phyloP scores from a whole-genome alignment of 208 protist species.

The Acanthamoeba culbertsoni region DNA sequence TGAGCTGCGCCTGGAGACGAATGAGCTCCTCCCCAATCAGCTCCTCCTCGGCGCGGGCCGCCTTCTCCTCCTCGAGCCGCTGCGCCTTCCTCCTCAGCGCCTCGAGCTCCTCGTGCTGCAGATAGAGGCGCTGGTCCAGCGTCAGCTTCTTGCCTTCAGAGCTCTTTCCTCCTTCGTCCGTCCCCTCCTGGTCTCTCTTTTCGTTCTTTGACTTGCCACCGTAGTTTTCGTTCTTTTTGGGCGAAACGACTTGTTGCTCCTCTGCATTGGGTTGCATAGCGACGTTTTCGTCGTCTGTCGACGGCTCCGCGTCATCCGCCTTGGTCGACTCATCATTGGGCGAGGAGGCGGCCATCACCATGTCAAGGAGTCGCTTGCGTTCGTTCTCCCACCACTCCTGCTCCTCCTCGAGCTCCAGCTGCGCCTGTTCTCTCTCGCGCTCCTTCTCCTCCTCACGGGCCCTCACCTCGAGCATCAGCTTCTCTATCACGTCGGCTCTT shows the following conservation, averaged over 20 bases:
- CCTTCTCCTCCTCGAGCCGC: background rate
- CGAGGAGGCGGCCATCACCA: background rate
- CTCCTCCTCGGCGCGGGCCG: background rate
- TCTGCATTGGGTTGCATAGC: background rate
- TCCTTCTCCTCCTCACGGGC: background rate
- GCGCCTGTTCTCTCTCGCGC: background rate
- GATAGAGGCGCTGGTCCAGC: no score
- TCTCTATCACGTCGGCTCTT: background rate
- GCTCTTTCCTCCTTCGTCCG: no score
- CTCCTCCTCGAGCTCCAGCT: background rate
- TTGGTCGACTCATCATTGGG: background rate
- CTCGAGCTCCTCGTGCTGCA: no score
- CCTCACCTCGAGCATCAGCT: background rate
- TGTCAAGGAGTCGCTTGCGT: background rate
- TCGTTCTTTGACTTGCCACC: no score
- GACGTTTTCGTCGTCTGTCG: background rate
- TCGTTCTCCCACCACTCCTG: background rate
- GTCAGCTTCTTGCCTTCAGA: no score
- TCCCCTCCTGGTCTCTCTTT: no score
- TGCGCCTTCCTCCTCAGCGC: background rate
- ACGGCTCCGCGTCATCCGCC: background rate
- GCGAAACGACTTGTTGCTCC: background rate
- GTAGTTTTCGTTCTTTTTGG: no score
- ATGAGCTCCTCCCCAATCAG: background rate
- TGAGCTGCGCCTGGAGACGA: background rate